Evolutionary conservation across 768 basidiomycete species (phyloP), one percentile per base, ranked within the genome.

Genomic region (Hortiboletus campestris): DNA sequence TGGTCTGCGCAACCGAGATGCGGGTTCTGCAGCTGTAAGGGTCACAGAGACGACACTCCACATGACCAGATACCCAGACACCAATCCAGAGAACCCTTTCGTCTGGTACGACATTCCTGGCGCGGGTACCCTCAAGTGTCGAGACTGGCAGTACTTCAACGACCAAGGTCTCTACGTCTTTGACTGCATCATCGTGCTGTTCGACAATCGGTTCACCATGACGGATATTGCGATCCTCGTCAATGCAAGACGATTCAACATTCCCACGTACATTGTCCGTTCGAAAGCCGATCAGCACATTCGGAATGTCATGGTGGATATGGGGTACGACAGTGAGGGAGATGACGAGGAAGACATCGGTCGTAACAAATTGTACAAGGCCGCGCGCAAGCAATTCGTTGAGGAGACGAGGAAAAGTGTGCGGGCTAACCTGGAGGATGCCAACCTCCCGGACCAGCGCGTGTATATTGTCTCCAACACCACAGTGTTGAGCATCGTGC

Each of bases 21-120:
- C 5, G 10, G 59, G 60, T 14, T 65, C 71, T 10, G 73, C 72
- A 5, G 56, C 65, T 2, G 65, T 66, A 13, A 70, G 69, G 1
- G 56, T 72, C 40, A 63, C 54, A 6, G 70, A 72, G 53, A 74
- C 68, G n/a, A 73, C 72, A 5, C 40, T 59, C 22, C 29, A 35
- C n/a, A 53, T 67, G 36, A 22, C 60, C 22, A 57, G 71, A 34
- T 75, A 71, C 34, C 42, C 62, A 6, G 67, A 70, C n/a, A 19
- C 63, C 2, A 57, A 62, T 20, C 62, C 57, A 7, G 43, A 58
- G 3, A 19, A 52, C 20, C 66, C 60, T 0, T 61, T 68, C 53
- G 65, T 67, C 40, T 75, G 73, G 74, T 75, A 67, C 12, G 74
- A 75, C 38, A 40, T 73, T n/a, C 74, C 73, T 0, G 74, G 73